Percentiles rank a stretch among this genome's conserved stretches.
Evolutionary conservation across 441 rosid species (phyloP).

Genomic region (Croton setiger): DNA sequence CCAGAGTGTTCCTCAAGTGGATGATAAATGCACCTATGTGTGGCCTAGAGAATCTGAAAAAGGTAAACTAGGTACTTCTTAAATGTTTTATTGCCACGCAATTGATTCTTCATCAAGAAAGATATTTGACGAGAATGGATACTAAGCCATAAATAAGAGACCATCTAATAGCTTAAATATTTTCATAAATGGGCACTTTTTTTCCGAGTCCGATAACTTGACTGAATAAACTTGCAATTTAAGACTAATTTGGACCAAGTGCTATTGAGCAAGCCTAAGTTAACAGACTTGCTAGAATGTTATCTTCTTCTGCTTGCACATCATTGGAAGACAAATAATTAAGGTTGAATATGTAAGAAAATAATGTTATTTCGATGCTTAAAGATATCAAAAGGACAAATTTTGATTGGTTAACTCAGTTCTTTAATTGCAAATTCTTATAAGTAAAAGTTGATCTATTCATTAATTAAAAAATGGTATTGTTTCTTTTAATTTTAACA

Average conservation of each 20-base stretch:
- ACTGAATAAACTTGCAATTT: background rate
- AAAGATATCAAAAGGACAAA: too few species aligned
- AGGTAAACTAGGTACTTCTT: constrained; percentile 24
- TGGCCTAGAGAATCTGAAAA: constrained; percentile 18
- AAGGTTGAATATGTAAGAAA: too few species aligned
- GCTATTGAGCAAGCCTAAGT: too few species aligned
- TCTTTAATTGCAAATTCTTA: too few species aligned
- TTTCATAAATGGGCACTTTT: background rate
- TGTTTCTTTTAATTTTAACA: too few species aligned
- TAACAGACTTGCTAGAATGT: too few species aligned
- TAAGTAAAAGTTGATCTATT: too few species aligned
- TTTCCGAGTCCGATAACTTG: background rate
- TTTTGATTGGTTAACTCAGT: too few species aligned
- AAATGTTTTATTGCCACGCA: constrained; percentile 15
- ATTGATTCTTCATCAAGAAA: constrained; percentile 2
- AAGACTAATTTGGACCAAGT: background rate
- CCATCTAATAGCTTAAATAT: background rate
- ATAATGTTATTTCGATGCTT: too few species aligned
- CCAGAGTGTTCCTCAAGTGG: constrained; percentile 25
- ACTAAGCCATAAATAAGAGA: background rate
- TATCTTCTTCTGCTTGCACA: background rate
- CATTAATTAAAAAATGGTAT: too few species aligned
- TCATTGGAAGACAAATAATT: too few species aligned
- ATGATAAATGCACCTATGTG: constrained; percentile 13
- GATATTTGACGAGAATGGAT: background rate